Conservation (phyloP, 805 yeast species). For the Zygosaccharomyces rouxii region DNA sequence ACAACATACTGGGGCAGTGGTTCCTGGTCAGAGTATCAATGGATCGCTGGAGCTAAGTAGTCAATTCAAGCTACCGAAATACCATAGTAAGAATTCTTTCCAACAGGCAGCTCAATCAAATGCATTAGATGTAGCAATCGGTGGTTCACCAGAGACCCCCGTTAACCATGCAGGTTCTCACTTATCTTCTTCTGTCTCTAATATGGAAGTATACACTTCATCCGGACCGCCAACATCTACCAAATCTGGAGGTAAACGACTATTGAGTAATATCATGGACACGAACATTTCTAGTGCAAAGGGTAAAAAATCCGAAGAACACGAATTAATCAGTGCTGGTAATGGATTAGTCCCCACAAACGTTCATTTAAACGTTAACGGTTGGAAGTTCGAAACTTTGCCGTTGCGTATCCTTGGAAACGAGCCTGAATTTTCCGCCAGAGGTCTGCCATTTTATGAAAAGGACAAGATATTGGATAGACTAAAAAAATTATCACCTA, state of each 20-base stretch:
- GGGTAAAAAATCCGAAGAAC: constrained; percentile 12
- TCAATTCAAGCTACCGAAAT: constrained; percentile 32
- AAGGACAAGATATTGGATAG: constrained; percentile 28
- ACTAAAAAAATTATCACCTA: constrained; percentile 33
- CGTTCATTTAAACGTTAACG: constrained; percentile 24
- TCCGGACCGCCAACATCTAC: constrained; percentile 7
- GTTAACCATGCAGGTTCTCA: not conserved
- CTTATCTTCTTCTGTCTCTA: not conserved
- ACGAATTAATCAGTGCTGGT: constrained; percentile 6
- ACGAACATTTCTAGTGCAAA: constrained; percentile 7
- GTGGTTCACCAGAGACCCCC: constrained; percentile 7
- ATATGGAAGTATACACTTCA: not conserved
- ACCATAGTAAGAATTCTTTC: constrained; percentile 33
- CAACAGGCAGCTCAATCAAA: constrained; percentile 28
- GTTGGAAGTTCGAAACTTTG: constrained; percentile 34
- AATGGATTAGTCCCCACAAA: constrained; percentile 6
- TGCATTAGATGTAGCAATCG: constrained; percentile 30
- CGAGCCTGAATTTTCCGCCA: constrained; percentile 27
- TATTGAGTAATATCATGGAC: constrained; percentile 24
- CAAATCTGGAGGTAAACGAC: constrained; percentile 21
- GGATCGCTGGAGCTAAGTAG: constrained; percentile 34
- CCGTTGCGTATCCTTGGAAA: constrained; percentile 25
- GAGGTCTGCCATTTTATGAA: constrained; percentile 44
- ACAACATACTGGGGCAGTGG: constrained; percentile 22
- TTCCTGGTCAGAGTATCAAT: constrained; percentile 32